Percentiles rank a stretch among this genome's conserved stretches.
These are phyloP conservation scores for Macrolepiota fuliginosa DNA, from an alignment of 768 basidiomycete species.

Conservation along the genomic window DNA sequence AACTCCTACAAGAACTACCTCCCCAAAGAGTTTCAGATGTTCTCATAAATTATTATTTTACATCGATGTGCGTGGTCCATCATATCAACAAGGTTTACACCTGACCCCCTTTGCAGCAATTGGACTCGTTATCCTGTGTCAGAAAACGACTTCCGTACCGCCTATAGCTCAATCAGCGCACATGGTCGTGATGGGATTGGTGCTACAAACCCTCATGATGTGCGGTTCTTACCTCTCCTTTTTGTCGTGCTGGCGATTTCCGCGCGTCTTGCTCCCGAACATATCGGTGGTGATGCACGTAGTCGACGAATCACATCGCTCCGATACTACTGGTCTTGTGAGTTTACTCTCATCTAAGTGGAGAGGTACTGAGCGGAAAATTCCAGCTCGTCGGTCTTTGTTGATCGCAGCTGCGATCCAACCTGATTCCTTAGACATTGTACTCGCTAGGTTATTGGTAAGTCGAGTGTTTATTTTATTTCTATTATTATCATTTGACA, in stretches of 20 bases:
- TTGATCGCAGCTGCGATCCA: constrained; percentile 93
- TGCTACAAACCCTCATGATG: constrained; percentile 67
- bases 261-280: constrained; percentile 81
- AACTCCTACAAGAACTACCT: constrained; percentile 86
- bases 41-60: constrained; percentile 82
- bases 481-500: background rate
- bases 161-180: constrained; percentile 62
- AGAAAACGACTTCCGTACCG: constrained; percentile 74
- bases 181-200: constrained; percentile 61
- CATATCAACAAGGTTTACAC: constrained; percentile 1
- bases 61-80: constrained; percentile 51
- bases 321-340: constrained; percentile 95
- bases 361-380: constrained; percentile 15
- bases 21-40: constrained; percentile 71
- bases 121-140: constrained; percentile 93
- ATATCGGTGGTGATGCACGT: constrained; percentile 77
- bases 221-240: constrained; percentile 86
- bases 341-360: constrained; percentile 25
- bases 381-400: constrained; percentile 76
- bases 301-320: constrained; percentile 76
- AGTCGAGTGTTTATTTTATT: constrained; percentile 29
- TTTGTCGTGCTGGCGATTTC: constrained; percentile 92
- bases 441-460: constrained; percentile 88
- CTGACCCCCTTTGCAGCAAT: constrained; percentile 52
- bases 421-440: constrained; percentile 88